Conservation (phyloP, 331 rosid genomes). For the Quercus phellos region DNA sequence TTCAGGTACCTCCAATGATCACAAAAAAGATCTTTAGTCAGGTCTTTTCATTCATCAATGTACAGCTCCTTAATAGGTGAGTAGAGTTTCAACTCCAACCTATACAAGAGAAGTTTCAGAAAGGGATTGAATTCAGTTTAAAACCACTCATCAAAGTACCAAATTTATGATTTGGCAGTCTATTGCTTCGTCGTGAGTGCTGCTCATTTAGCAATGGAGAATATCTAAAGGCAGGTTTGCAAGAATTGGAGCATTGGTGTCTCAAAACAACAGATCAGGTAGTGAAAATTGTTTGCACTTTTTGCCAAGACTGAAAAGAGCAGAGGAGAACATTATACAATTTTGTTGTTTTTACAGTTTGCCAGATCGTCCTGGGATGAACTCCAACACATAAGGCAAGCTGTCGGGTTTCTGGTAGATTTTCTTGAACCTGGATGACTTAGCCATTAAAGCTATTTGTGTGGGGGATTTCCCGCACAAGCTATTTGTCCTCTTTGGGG, state of each 20-base stretch:
- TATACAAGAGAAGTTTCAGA: not conserved
- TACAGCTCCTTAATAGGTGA: slow-evolving; percentile 85
- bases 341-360: slow-evolving; percentile 36
- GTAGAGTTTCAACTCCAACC: slow-evolving; percentile 4
- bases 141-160: not conserved
- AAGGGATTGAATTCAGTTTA: not conserved
- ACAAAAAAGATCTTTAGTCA: slow-evolving; percentile 70
- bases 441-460: not conserved
- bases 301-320: not conserved
- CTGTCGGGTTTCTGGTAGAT: slow-evolving; percentile 76
- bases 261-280: slow-evolving; percentile 70
- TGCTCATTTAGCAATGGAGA: slow-evolving; percentile 94
- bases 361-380: slow-evolving; percentile 81
- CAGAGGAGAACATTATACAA: not conserved
- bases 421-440: slow-evolving; percentile 14
- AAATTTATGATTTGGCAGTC: slow-evolving; percentile 39
- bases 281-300: slow-evolving; percentile 1
- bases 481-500: too few species aligned
- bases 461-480: too few species aligned
- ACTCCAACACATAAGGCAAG: slow-evolving; percentile 83
- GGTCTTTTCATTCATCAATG: slow-evolving; percentile 83
- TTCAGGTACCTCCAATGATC: slow-evolving; percentile 71
- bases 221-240: slow-evolving; percentile 72
- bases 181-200: slow-evolving; percentile 86
- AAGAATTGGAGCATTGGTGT: slow-evolving; percentile 82